Base-by-base conservation (phyloP, 768 basidiomycete species). In the Gyrodon lividus region DNA sequence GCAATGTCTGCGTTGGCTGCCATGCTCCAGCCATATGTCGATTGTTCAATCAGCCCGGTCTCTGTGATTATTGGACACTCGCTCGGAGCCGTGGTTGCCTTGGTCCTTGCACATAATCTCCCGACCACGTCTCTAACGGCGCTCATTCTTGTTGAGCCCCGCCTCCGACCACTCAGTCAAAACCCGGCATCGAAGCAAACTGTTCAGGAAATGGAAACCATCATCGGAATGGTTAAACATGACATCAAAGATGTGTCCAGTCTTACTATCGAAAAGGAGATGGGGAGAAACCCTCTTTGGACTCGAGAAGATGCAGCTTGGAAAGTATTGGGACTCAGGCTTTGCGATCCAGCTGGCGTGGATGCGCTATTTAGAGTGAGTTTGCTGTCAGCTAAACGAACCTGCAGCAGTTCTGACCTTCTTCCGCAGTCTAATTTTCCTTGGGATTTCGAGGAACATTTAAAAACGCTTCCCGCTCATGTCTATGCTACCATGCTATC, bases 121-220 rank as follows among this genome's bases (percentile, higher is more conserved):
- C 48, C 54, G 8, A 17, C 20, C 7, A 33, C 48, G 10, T 31
- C 38, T 13, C 43, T 37, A 1, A 50, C 14, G 4, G 26, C 54
- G 5, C 17, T 50, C 43, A 33, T 55, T 22, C 54, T 55, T 23
- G 49, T 55, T 26, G 54, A 55, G 7, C 52, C 52, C 20, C 43
- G 30, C 16, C 23, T 45, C 10, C 31, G 33, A 8, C 33, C 38
- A 17, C 50, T 34, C 2, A 39, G 28, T 31, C 39, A 50, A 26
- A 42, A n/a, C 7, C 43, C 38, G 12, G 33, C 20, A 24, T 20
- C 30, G 14, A n/a, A 24, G 23, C 31, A 51, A 28, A 37, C 17
- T 38, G n/a, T 23, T 5, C 23, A 40, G 22, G 34, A 28, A n/a
- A 41, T 38, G 37, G 47, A 38, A 26, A 48, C 10, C 10, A 22